Evolutionary conservation across 352 stramenopile genomes (phyloP), one percentile per base, ranked within the genome.

Genomic region (Pythium insidiosum): DNA sequence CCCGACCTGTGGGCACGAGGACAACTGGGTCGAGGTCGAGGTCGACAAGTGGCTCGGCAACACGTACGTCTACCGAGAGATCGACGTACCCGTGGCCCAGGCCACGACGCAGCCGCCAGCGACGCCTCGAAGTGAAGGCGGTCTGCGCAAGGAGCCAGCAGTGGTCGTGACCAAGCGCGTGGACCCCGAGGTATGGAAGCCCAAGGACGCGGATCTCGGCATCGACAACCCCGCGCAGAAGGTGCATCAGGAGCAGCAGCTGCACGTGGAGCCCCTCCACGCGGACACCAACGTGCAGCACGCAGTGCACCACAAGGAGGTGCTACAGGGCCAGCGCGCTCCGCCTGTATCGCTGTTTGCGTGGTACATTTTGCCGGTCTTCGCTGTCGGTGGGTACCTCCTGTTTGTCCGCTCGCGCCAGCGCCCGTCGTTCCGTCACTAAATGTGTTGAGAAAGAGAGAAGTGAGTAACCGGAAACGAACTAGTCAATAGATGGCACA

Each of bases 321-420:
- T n/a, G n/a, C n/a, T n/a, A n/a, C n/a, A 85, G 2, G 59, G 82
- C 44, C 62, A 66, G 38, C 61, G 41, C 16, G 72, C 70, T 21
- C 75, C 78, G 39, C 68, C 58, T n/a, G 61, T 88, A 33, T 78
- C 73, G 30, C 57, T 91, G 7, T 88, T 88, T 40, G 68, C 65
- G 26, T 91, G 73, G 78, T 91, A 91, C 68, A 71, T 87, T 35
- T 41, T 91, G 28, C 78, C 78, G 0, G 59, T 91, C 13, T 63
- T 43, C 30, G 71, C 73, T 1, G 73, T 91, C 33, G 75, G 67
- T 2, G 73, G 34, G 25, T 91, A 88, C 42, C 44, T 91, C 36
- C 35, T 86, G 9, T 84, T 82, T 30, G 68, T 82, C 38, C 47
- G 47, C 15, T 55, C 47, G 23, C 47, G 47, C 39, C 47, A 55